phyloP scores from a whole-genome alignment of 306 rosid species.

The Prosopis cineraria region DNA sequence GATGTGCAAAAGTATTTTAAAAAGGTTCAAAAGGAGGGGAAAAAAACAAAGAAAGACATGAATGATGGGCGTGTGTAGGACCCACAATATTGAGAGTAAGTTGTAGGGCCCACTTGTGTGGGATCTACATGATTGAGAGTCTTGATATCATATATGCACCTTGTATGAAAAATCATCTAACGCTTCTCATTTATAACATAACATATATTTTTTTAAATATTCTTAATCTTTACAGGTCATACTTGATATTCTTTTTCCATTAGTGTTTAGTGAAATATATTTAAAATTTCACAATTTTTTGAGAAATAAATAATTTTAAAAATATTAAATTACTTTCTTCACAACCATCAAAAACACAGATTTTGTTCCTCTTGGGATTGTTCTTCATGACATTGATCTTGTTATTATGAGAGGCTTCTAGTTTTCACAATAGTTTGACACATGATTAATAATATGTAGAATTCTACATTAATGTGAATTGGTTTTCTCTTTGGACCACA shows the following conservation, averaged over 20 bases:
- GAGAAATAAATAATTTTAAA: not conserved
- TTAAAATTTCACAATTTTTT: not conserved
- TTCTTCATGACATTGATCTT: not conserved
- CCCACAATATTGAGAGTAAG: no score
- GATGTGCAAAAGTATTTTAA: not conserved
- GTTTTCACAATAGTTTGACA: no score
- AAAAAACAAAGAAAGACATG: not conserved
- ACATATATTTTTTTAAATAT: not conserved
- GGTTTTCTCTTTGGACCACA: not conserved
- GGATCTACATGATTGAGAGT: not conserved
- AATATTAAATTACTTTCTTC: not conserved
- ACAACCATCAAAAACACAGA: not conserved
- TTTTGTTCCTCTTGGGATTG: not conserved
- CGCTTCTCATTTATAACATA: not conserved
- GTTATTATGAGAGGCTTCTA: not conserved
- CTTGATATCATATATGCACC: not conserved
- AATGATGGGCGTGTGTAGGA: not conserved
- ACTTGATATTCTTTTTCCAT: no score
- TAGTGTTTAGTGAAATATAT: not conserved
- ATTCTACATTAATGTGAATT: not conserved
- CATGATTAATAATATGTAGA: no score
- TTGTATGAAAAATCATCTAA: not conserved
- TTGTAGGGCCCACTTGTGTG: not conserved
- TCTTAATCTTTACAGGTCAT: no score
- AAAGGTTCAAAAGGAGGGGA: not conserved